Conservation (phyloP, 2,329 filamentous ascomycete species). For the Fusarium brevicatenulatum region DNA sequence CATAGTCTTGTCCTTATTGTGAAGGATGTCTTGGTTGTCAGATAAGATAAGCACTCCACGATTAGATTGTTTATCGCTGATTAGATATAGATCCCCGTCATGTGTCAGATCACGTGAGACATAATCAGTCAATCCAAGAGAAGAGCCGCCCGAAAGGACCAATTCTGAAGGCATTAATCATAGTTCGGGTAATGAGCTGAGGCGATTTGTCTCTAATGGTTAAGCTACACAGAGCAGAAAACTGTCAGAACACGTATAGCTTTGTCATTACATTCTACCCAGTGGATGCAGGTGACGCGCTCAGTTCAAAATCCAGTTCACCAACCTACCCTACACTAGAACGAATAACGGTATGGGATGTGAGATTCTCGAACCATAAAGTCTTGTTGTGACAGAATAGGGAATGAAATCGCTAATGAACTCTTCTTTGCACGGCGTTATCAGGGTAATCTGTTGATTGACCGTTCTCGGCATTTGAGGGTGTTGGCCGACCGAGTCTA, state of each 20-base stretch:
- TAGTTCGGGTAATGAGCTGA: rapidly evolving
- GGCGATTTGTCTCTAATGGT: rapidly evolving
- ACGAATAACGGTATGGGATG: too few species aligned
- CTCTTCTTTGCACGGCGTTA: rapidly evolving
- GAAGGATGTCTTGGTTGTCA: too few species aligned
- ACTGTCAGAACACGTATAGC: rapidly evolving
- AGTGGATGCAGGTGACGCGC: not conserved
- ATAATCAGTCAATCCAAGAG: rapidly evolving
- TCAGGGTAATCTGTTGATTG: rapidly evolving
- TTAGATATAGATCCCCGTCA: not conserved
- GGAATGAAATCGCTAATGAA: not conserved
- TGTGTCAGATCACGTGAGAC: not conserved
- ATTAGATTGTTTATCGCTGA: not conserved
- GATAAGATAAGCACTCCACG: not conserved
- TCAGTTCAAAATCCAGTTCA: not conserved
- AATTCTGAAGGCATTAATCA: rapidly evolving
- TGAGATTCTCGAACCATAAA: not conserved
- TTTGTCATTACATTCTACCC: not conserved
- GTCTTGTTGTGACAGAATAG: not conserved
- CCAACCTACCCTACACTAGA: not conserved
- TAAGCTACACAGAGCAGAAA: rapidly evolving
- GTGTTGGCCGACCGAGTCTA: rapidly evolving
- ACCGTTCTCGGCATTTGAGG: not conserved
- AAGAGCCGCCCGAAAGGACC: not conserved
- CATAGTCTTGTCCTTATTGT: too few species aligned